These are phyloP conservation scores for Blastobotrys ciferrii DNA, from an alignment of 1,139 yeast species.

Conservation along the genomic window DNA sequence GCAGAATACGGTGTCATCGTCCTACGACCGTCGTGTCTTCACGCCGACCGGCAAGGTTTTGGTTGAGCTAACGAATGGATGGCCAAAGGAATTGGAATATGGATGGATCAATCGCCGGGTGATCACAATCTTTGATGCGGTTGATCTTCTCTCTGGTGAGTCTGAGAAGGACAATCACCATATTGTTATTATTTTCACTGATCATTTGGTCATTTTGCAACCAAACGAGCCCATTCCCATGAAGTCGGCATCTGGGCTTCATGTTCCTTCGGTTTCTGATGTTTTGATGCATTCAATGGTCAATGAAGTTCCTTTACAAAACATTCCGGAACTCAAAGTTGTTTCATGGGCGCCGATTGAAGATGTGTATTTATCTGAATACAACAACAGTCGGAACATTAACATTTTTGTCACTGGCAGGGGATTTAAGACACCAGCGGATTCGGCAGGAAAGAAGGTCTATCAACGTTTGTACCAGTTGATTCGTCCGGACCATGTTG, in stretches of 20 bases:
- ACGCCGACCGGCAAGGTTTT: constrained; percentile 89
- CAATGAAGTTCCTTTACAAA: constrained; percentile 76
- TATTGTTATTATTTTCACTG: constrained; percentile 75
- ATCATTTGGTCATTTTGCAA: constrained; percentile 63
- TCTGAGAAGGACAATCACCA: constrained; percentile 38
- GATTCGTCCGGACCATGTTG: constrained; percentile 35
- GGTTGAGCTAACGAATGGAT: constrained; percentile 75
- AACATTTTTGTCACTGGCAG: constrained; percentile 16
- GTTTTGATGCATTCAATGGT: constrained; percentile 84
- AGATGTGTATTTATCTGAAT: constrained; percentile 39
- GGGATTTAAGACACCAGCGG: constrained; percentile 9
- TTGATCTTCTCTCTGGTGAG: constrained; percentile 41
- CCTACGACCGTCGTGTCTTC: constrained; percentile 64
- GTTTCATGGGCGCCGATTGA: constrained; percentile 66
- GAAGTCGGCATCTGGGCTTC: constrained; percentile 39
- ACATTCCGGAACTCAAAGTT: constrained; percentile 68
- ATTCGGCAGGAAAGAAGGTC: constrained; percentile 16
- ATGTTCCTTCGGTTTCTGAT: constrained; percentile 68
- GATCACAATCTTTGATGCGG: constrained; percentile 71
- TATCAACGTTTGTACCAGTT: constrained; percentile 35
- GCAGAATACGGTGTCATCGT: constrained; percentile 36
- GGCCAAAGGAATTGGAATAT: constrained; percentile 85
- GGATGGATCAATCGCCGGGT: constrained; percentile 88
- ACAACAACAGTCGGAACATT: constrained; percentile 22
- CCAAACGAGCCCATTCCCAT: constrained; percentile 33